Evolutionary conservation across 2,329 filamentous ascomycete genomes (phyloP), one percentile per base, ranked within the genome.

Genomic region (Ophiostoma perfectum): DNA sequence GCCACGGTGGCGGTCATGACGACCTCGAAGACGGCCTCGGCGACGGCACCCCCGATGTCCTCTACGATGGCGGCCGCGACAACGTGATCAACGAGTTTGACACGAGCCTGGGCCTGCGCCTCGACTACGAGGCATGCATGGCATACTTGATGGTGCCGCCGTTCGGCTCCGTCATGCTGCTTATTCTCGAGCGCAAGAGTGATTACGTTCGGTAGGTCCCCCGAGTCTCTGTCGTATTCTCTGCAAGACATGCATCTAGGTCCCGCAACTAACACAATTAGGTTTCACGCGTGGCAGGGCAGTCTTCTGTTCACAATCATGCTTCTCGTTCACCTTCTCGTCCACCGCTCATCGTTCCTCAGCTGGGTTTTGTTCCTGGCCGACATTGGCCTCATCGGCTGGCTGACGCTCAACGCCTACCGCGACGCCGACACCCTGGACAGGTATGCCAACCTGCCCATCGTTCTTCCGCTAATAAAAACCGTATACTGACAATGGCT

Each of bases 211-310:
- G 95, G 91, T 94, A 79, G 69, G 85, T 65, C 18, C 16, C 16
- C 55, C n/a, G n/a, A 8, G 8, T 42, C 36, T 9, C 12, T 39
- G 39, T 38, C 38, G 5, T 38, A 4, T 16, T 47, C 16, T 39
- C 27, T 39, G 3, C 27, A 7, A 2, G 5, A 60, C 9, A 66
- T 49, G 27, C 38, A 36, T 5, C 14, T 49, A 27, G 1, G 27
- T 27, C 27, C 27, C 27, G 27, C 27, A 2, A 27, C 58, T 64
- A 38, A 65, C 18, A n/a, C 5, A 38, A 1, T 52, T 27, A 94
- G 91, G 72, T 98, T 98, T 74, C 95, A 99, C 78, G 95, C 95
- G 7, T 99, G 95, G 94, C 95, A 99, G 79, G 91, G 90, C 6
- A 89, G 90, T 72, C 82, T 97, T 74, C 78, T 96, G 3, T 97